These are phyloP conservation scores for Apiospora rasikravindrae DNA, from an alignment of 2,329 filamentous ascomycete genomes.

Conservation along the genomic window DNA sequence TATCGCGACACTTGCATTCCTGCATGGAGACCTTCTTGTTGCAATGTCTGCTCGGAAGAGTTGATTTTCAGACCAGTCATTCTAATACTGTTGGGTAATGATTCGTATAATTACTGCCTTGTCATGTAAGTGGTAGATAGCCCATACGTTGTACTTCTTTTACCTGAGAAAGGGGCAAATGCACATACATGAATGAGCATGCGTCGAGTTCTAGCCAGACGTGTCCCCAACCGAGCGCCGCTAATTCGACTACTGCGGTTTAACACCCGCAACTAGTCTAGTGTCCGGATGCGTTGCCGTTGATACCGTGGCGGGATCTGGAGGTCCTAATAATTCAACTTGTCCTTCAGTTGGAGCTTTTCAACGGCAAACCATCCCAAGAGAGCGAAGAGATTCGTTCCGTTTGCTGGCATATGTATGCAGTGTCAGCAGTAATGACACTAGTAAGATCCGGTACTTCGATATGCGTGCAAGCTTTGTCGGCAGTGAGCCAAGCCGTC, in stretches of 20 bases:
- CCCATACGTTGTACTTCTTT: background rate
- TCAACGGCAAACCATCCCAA: background rate
- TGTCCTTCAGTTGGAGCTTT: too few species aligned
- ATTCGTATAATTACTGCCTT: background rate
- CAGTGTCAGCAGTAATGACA: background rate
- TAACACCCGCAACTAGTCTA: background rate
- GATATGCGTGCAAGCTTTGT: background rate
- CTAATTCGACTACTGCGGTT: background rate
- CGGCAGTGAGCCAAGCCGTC: background rate
- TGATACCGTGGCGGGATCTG: background rate
- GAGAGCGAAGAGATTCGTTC: background rate
- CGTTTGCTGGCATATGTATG: background rate
- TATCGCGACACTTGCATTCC: background rate
- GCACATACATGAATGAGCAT: background rate
- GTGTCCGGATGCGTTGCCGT: background rate
- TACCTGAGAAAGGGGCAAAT: background rate
- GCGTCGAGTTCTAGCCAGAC: background rate
- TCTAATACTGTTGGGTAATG: background rate
- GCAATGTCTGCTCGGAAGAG: background rate
- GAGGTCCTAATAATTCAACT: too few species aligned
- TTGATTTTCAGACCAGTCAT: background rate
- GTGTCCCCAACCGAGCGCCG: background rate
- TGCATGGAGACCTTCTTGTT: background rate
- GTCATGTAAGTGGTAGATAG: background rate
- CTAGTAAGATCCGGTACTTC: background rate